A percentile compares a stretch with the other conserved stretches of the same genome.
Evolutionary conservation across 257 asterid species (phyloP).

Genomic region (Handroanthus guayacan): DNA sequence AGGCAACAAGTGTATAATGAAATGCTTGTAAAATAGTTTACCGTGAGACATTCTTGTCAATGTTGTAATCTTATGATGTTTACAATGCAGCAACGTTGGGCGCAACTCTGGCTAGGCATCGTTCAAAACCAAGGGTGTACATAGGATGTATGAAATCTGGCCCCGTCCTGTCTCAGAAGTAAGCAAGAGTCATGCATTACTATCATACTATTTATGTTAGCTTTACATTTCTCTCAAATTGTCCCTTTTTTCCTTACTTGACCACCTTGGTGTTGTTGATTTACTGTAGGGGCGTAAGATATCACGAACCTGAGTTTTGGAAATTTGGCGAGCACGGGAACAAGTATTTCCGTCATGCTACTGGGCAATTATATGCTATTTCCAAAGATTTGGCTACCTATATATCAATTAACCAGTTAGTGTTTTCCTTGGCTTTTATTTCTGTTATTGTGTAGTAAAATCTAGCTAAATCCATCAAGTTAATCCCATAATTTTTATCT

Average conservation of each 20-base stretch:
- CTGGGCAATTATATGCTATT: slow-evolving; percentile 91
- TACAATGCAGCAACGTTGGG: slow-evolving; percentile 72
- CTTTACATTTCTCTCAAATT: not conserved
- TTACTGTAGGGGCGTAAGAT: slow-evolving; percentile 78
- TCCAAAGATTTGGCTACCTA: slow-evolving; percentile 90
- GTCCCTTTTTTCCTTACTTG: slow-evolving; percentile 15
- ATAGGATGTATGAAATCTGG: slow-evolving; percentile 98
- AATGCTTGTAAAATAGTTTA: not conserved
- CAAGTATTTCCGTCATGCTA: slow-evolving; percentile 93
- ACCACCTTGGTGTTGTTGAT: slow-evolving; percentile 18
- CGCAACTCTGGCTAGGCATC: slow-evolving; percentile 81
- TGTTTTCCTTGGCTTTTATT: slow-evolving; percentile 28
- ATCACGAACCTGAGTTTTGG: slow-evolving; percentile 97
- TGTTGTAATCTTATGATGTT: slow-evolving; percentile 14
- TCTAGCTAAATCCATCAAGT: slow-evolving; percentile 4
- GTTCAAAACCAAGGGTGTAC: slow-evolving; percentile 76
- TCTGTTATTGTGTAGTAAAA: not conserved
- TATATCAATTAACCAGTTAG: slow-evolving; percentile 81
- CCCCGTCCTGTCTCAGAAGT: slow-evolving; percentile 91
- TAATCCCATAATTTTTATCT: not conserved
- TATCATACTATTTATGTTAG: not conserved
- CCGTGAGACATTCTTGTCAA: not conserved
- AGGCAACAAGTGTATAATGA: not conserved
- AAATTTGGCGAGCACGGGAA: slow-evolving; percentile 94
- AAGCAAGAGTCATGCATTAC: slow-evolving; percentile 38